phyloP scores from a whole-genome alignment of 1,284 basidiomycete species.

The Trichosporon sp. region DNA sequence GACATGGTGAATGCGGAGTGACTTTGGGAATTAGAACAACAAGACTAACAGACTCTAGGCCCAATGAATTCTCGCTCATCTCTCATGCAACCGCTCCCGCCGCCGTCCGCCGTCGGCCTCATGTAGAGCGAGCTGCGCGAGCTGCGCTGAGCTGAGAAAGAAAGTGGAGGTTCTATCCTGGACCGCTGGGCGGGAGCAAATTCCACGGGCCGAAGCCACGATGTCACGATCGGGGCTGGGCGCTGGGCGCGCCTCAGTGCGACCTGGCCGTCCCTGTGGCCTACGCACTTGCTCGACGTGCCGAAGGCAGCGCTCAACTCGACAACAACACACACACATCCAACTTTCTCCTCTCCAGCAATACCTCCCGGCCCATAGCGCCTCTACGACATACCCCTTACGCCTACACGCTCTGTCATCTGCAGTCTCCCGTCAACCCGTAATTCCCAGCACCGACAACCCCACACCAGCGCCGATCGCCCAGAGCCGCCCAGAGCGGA shows the following conservation, averaged over 20 bases:
- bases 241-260: too few relatives aligned
- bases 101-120: too few relatives aligned
- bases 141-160: neutral
- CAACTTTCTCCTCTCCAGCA: neutral
- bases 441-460: neutral
- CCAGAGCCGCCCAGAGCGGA: neutral
- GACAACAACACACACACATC: neutral
- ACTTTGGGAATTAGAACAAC: neutral
- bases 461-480: neutral
- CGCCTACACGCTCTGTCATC: neutral
- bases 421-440: neutral
- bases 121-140: neutral
- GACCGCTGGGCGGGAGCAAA: conserved; percentile 2
- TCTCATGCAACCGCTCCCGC: neutral
- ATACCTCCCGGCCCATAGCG: neutral
- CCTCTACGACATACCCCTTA: neutral
- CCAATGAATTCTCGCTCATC: conserved; percentile 3
- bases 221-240: conserved; percentile 5
- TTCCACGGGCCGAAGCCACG: neutral
- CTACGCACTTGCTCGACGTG: neutral
- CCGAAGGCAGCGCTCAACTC: neutral
- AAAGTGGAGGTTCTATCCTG: neutral
- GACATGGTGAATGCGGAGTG: conserved; percentile 8
- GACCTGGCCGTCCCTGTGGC: neutral
- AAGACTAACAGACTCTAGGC: neutral